Evolutionary conservation across 2,329 filamentous ascomycete genomes (phyloP).

Genomic region (Arthrinium puccinioides): DNA sequence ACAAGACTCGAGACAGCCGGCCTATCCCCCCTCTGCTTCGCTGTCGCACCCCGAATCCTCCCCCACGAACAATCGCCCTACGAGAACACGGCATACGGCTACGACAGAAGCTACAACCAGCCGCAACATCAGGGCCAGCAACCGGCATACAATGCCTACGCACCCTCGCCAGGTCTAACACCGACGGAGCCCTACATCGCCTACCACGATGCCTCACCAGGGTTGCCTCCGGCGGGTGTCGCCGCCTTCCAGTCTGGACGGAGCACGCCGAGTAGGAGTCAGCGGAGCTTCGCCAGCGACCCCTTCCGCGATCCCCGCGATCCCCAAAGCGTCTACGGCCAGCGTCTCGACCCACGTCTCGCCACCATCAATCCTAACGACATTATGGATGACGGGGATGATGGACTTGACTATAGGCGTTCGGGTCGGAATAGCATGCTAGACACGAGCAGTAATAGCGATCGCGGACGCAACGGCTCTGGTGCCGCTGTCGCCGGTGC

Average conservation of each 20-base stretch:
- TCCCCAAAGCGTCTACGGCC: constrained; percentile 39
- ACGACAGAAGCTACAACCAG: constrained; percentile 9
- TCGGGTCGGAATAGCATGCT: constrained; percentile 51
- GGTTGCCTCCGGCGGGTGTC: constrained; percentile 30
- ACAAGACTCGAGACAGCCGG: constrained; percentile 11
- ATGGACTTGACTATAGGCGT: constrained; percentile 58
- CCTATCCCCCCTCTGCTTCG: constrained; percentile 8
- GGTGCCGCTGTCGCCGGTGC: constrained; percentile 40
- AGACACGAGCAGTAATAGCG: constrained; percentile 43
- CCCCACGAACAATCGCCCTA: constrained; percentile 11
- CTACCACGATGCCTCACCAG: constrained; percentile 32
- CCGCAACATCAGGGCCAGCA: too few relatives aligned
- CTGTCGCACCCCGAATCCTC: too few relatives aligned
- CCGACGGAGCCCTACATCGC: constrained; percentile 12
- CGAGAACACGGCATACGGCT: constrained; percentile 10
- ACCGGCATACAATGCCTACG: too few relatives aligned
- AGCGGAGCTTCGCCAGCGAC: constrained; percentile 51
- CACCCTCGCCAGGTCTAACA: too few relatives aligned
- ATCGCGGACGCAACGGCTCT: constrained; percentile 27
- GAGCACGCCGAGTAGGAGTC: constrained; percentile 41
- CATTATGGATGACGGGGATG: constrained; percentile 83
- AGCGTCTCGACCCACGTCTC: constrained; percentile 40
- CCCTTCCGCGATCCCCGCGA: constrained; percentile 52
- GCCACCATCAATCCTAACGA: constrained; percentile 68
- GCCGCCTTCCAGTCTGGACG: constrained; percentile 24